phyloP scores from a whole-genome alignment of 2,329 filamentous ascomycete genomes.

The Atkinsonella hypoxylon region DNA sequence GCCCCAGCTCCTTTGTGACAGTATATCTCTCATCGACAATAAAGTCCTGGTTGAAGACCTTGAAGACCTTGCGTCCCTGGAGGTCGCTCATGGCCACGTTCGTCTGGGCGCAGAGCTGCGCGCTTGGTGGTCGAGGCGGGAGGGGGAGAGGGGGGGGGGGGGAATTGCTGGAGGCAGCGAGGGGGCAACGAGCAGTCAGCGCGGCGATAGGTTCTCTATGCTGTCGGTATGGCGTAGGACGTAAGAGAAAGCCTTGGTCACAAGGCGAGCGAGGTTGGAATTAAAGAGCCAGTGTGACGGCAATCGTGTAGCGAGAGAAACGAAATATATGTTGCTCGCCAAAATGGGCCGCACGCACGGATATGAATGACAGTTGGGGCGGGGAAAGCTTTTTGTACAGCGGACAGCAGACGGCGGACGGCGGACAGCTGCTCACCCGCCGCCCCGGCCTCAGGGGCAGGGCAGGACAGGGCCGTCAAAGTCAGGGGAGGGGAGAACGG shows the following conservation, averaged over 20 bases:
- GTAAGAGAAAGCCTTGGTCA: background rate
- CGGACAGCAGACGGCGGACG: background rate
- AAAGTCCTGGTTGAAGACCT: slow-evolving; percentile 99
- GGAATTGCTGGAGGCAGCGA: background rate
- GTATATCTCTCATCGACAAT: slow-evolving; percentile 97
- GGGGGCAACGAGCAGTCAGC: background rate
- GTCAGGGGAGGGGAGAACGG: background rate
- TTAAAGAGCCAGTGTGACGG: background rate
- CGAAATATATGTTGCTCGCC: background rate
- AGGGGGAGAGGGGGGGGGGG: background rate
- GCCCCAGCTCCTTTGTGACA: slow-evolving; percentile 95
- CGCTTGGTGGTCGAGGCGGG: slow-evolving; percentile 2
- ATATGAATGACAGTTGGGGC: slow-evolving; percentile 1
- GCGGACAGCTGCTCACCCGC: background rate
- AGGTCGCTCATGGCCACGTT: slow-evolving; percentile 26
- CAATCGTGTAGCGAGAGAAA: background rate
- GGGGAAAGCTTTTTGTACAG: slow-evolving; percentile 2
- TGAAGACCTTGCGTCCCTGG: slow-evolving; percentile 74
- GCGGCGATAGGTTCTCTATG: background rate
- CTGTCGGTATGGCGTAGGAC: background rate
- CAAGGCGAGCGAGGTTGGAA: background rate
- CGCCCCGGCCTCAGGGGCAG: background rate
- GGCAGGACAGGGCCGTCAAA: background rate
- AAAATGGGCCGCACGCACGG: background rate
- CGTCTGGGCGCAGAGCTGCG: background rate